phyloP scores from a whole-genome alignment of 345 rosid genomes.

The Hibiscus mutabilis region DNA sequence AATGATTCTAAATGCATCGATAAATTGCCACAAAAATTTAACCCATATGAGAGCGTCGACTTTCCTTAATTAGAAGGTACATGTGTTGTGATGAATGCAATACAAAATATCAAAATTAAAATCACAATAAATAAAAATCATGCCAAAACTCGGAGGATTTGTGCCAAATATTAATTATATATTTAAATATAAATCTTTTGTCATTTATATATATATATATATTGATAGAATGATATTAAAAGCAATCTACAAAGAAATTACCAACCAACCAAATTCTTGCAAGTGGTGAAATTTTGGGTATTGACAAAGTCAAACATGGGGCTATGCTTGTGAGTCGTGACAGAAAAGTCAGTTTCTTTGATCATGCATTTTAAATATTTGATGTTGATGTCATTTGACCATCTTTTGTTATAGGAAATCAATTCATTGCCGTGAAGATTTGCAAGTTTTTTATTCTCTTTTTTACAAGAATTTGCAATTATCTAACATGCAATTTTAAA shows the following conservation, averaged over 20 bases:
- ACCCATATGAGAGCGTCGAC: no score
- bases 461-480: background rate
- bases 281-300: background rate
- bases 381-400: background rate
- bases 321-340: background rate
- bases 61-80: no score
- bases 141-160: no score
- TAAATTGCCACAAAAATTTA: no score
- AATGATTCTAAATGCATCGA: no score
- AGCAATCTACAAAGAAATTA: background rate
- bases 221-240: no score
- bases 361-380: background rate
- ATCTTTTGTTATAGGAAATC: background rate
- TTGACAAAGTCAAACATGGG: background rate
- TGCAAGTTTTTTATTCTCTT: background rate
- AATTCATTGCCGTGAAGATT: background rate
- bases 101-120: no score
- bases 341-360: background rate
- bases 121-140: no score
- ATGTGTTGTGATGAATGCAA: no score
- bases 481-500: background rate
- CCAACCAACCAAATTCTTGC: background rate
- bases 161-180: no score
- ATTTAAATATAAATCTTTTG: no score
- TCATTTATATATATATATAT: no score